These are phyloP conservation scores for Trichosporon faecale DNA, from an alignment of 1,284 basidiomycete species.

Conservation along the genomic window DNA sequence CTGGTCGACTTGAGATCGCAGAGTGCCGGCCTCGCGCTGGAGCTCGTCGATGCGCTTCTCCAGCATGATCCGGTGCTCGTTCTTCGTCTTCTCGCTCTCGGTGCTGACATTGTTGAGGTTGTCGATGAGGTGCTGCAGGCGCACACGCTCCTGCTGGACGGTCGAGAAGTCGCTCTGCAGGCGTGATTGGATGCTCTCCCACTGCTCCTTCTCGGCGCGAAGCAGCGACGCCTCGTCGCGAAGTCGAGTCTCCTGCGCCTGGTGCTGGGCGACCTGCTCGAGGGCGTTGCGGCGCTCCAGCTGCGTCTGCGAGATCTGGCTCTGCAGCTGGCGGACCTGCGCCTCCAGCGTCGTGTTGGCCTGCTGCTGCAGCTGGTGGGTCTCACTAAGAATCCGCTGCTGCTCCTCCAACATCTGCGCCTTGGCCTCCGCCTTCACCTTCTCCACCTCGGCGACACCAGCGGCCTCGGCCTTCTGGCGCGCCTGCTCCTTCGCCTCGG, in stretches of 20 bases:
- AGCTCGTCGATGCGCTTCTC: slow-evolving; percentile 76
- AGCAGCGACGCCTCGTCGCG: slow-evolving; percentile 81
- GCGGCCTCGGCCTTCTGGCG: slow-evolving; percentile 62
- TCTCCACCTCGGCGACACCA: slow-evolving; percentile 62
- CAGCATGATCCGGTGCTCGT: slow-evolving; percentile 72
- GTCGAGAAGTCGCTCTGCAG: slow-evolving; percentile 80
- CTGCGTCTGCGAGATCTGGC: slow-evolving; percentile 37
- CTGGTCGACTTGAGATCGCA: slow-evolving; percentile 68
- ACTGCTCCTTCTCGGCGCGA: slow-evolving; percentile 85
- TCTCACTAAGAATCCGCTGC: slow-evolving; percentile 45
- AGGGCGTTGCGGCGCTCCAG: slow-evolving; percentile 40
- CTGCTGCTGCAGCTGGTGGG: slow-evolving; percentile 45
- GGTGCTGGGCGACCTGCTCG: slow-evolving; percentile 51
- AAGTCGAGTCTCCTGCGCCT: slow-evolving; percentile 67
- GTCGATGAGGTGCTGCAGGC: slow-evolving; percentile 77
- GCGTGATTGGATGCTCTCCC: slow-evolving; percentile 74
- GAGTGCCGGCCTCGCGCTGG: slow-evolving; percentile 63
- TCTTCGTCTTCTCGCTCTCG: slow-evolving; percentile 75
- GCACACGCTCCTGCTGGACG: slow-evolving; percentile 73
- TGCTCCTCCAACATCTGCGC: slow-evolving; percentile 62
- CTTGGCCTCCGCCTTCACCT: slow-evolving; percentile 77
- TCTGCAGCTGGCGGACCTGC: slow-evolving; percentile 40
- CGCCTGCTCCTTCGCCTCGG: slow-evolving; percentile 66
- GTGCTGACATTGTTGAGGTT: slow-evolving; percentile 86
- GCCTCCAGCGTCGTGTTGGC: slow-evolving; percentile 39